Conservation (phyloP, 75 land plant species). For the Pinus taeda region DNA sequence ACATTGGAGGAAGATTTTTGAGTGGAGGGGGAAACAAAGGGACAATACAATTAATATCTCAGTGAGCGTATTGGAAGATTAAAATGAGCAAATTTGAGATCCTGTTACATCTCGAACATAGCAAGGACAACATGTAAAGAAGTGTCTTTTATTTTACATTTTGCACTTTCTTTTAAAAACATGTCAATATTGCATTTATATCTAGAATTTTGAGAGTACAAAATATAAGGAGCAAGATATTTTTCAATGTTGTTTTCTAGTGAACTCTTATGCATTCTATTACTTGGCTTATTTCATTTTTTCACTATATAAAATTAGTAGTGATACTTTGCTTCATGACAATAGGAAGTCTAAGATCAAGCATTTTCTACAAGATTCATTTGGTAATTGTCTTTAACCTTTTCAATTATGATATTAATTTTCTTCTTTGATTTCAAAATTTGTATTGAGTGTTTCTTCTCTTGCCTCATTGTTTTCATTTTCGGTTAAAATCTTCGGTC, state of each 20-base stretch:
- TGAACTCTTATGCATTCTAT: background rate
- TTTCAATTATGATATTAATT: background rate
- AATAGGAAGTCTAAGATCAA: slow-evolving; percentile 23
- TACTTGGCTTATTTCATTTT: background rate
- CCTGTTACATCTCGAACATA: slow-evolving; percentile 38
- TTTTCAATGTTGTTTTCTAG: background rate
- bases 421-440: background rate
- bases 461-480: background rate
- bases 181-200: no score
- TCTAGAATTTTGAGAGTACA: background rate
- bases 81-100: slow-evolving; percentile 95
- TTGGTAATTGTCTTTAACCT: slow-evolving; percentile 20
- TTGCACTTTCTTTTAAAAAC: no score
- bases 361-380: slow-evolving; percentile 41
- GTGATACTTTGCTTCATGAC: background rate
- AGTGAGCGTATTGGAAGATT: slow-evolving; percentile 90
- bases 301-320: background rate
- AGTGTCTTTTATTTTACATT: slow-evolving; percentile 13
- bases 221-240: background rate
- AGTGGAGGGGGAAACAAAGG: slow-evolving; percentile 47
- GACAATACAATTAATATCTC: slow-evolving; percentile 52
- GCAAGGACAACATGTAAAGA: slow-evolving; percentile 30
- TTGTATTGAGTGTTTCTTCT: background rate
- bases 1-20: slow-evolving; percentile 73
- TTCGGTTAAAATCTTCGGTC: no score